These are phyloP conservation scores for Pseudogymnoascus sp. DNA, from an alignment of 2,329 filamentous ascomycete genomes.

Conservation along the genomic window DNA sequence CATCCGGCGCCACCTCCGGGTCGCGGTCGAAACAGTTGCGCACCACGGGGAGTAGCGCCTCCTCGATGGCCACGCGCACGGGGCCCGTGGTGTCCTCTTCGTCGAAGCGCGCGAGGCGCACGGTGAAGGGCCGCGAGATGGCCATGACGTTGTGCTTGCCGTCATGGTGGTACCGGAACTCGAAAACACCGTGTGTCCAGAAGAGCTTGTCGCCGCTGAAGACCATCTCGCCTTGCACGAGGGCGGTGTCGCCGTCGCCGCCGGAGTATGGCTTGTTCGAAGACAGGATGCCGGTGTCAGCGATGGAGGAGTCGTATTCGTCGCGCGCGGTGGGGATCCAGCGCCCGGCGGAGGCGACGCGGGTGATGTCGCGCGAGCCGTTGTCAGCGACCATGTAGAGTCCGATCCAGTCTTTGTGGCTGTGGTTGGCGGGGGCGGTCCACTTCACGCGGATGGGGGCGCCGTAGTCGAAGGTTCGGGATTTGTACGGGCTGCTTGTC, in stretches of 20 bases:
- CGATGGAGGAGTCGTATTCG: slow-evolving; percentile 66
- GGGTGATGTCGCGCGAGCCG: slow-evolving; percentile 73
- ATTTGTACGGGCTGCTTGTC: slow-evolving; percentile 46
- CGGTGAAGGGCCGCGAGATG: slow-evolving; percentile 87
- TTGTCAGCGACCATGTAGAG: slow-evolving; percentile 96
- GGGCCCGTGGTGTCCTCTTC: slow-evolving; percentile 59
- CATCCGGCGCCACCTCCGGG: slow-evolving; percentile 79
- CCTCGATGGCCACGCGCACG: slow-evolving; percentile 65
- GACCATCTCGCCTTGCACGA: slow-evolving; percentile 71
- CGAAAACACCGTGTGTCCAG: slow-evolving; percentile 95
- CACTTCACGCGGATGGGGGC: slow-evolving; percentile 83
- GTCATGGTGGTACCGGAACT: slow-evolving; percentile 94
- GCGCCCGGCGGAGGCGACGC: slow-evolving; percentile 76
- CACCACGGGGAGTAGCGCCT: slow-evolving; percentile 71
- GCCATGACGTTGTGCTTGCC: slow-evolving; percentile 91
- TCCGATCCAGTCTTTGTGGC: slow-evolving; percentile 89
- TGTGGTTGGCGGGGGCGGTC: slow-evolving; percentile 81
- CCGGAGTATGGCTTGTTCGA: slow-evolving; percentile 54
- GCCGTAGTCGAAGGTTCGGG: slow-evolving; percentile 79
- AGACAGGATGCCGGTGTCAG: slow-evolving; percentile 68
- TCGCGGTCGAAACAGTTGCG: slow-evolving; percentile 90
- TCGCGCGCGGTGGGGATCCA: slow-evolving; percentile 79
- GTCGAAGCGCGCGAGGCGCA: slow-evolving; percentile 74
- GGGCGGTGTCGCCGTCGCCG: slow-evolving; percentile 37
- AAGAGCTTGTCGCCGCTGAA: slow-evolving; percentile 92